These are phyloP conservation scores for Pyrenopolyporus hunteri DNA, from an alignment of 495 filamentous ascomycete genomes.

Conservation along the genomic window DNA sequence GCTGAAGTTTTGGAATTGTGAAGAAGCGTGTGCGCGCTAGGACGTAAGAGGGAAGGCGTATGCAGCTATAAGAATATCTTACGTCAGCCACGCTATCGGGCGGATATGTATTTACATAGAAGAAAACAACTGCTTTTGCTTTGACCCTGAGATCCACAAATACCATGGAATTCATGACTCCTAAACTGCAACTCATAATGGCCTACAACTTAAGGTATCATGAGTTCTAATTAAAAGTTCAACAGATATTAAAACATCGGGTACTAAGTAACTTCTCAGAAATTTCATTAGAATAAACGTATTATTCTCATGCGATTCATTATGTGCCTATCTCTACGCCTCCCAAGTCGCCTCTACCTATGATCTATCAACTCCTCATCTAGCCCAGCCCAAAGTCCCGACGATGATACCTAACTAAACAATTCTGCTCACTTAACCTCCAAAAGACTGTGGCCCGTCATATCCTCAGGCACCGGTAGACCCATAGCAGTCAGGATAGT, in stretches of 20 bases:
- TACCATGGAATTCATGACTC: too few relatives aligned
- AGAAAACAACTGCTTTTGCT: not conserved
- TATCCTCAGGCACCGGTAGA: conserved; percentile 84
- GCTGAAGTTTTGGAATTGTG: conserved; percentile 38
- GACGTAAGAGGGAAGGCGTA: not conserved
- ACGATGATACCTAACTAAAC: conserved; percentile 10
- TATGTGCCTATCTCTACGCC: conserved; percentile 36
- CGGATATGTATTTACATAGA: not conserved
- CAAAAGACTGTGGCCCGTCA: conserved; percentile 85
- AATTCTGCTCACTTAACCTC: conserved; percentile 63
- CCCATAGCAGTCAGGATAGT: conserved; percentile 92
- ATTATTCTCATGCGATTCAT: conserved; percentile 21
- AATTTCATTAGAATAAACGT: conserved; percentile 17
- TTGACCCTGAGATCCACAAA: too few relatives aligned
- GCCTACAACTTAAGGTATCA: too few relatives aligned
- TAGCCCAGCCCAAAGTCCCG: not conserved
- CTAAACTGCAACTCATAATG: too few relatives aligned
- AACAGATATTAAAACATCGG: too few relatives aligned
- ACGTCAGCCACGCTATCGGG: too few relatives aligned
- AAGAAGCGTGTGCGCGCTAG: conserved; percentile 29
- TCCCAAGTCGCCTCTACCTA: conserved; percentile 20
- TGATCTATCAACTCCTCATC: conserved; percentile 28
- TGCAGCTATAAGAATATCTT: not conserved
- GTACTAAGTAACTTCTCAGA: not conserved
- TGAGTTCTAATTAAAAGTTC: too few relatives aligned